A percentile compares a stretch with the other conserved stretches of the same genome.
Evolutionary conservation across 1,139 yeast species (phyloP).

Genomic region (Komagataea norvegica): DNA sequence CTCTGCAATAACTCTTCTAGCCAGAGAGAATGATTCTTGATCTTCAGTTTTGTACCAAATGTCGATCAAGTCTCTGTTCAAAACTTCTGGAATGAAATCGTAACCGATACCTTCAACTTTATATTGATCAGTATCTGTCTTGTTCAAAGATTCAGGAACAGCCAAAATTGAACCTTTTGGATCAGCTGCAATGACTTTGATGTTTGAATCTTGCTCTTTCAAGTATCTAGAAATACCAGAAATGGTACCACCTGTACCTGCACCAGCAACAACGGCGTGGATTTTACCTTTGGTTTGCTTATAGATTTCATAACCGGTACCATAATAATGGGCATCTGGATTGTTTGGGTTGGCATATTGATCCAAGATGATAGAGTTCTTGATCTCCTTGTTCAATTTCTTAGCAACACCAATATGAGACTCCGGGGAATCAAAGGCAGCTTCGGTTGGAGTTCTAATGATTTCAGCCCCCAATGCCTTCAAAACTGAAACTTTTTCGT

Average conservation of each 20-base stretch:
- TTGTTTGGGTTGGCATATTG: constrained; percentile 78
- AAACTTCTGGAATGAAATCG: constrained; percentile 81
- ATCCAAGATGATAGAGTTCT: constrained; percentile 80
- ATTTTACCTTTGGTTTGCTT: constrained; percentile 72
- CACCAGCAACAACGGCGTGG: constrained; percentile 81
- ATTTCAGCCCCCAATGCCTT: constrained; percentile 90
- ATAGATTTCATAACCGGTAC: constrained; percentile 86
- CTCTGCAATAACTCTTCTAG: constrained; percentile 77
- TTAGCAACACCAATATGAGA: constrained; percentile 88
- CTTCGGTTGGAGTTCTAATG: constrained; percentile 88
- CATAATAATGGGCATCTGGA: constrained; percentile 80
- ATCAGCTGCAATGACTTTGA: constrained; percentile 74
- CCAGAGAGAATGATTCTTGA: constrained; percentile 71
- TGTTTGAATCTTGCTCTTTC: constrained; percentile 62
- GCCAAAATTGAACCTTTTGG: constrained; percentile 87
- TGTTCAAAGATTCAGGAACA: constrained; percentile 69
- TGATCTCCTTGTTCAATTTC: constrained; percentile 77
- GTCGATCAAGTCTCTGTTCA: constrained; percentile 64
- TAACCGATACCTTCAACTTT: constrained; percentile 92
- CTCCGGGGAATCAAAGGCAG: constrained; percentile 92
- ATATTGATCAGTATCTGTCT: constrained; percentile 51
- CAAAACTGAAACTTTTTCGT: constrained; percentile 83
- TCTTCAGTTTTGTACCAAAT: constrained; percentile 87
- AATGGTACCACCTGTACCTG: constrained; percentile 87
- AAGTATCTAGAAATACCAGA: constrained; percentile 74